Base-by-base conservation (phyloP, 257 asterid species). In the Petunia secreta region DNA sequence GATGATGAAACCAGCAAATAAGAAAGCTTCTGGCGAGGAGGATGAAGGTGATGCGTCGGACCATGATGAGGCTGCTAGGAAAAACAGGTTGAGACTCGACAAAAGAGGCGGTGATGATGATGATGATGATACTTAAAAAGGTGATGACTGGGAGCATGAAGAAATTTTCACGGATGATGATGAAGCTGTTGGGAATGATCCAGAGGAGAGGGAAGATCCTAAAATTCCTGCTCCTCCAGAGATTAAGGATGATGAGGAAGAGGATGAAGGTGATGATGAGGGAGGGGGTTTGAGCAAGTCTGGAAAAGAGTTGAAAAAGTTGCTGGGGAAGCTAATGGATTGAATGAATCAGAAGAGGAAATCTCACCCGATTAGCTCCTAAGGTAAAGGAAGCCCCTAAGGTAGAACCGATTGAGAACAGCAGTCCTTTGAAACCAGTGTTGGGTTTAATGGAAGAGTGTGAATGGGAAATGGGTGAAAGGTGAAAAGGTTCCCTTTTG, bases 61-160 rank as follows among this genome's bases (percentile, higher is more conserved):
- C 25, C 25, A 25, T 25, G 25, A 90, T 63, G 97, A 93, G 89
- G 77, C 91, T 0, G 86, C 88, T 37, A 88, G 98, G 81, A 94
- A 88, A 84, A 86, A 8, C 78, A 91, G 98, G 81, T 82, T 89
- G 43, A 92, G 93, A 8, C 90, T 89, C 54, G 86, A 87, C 75
- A 90, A 85, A 86, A 90, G 81, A 80, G 59, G 84, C 63, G 96
- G 87, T 58, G 98, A 89, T 81, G 98, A 94, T 84, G 98, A 94
- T 83, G 98, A 92, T 78, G 98, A 94, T 80, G 98, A 94, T 85
- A 89, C 93, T 67, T 98, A 94, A 58, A 94, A 90, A 83, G 98
- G 98, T 93, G 98, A 94, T 89, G 98, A 94, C 84, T 94, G 98
- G 98, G 98, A 94, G 89, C 98, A 94, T 83, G 97, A 93, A 87